Base-by-base conservation (phyloP, 805 yeast species). In the Sugiyamaella floridensis region DNA sequence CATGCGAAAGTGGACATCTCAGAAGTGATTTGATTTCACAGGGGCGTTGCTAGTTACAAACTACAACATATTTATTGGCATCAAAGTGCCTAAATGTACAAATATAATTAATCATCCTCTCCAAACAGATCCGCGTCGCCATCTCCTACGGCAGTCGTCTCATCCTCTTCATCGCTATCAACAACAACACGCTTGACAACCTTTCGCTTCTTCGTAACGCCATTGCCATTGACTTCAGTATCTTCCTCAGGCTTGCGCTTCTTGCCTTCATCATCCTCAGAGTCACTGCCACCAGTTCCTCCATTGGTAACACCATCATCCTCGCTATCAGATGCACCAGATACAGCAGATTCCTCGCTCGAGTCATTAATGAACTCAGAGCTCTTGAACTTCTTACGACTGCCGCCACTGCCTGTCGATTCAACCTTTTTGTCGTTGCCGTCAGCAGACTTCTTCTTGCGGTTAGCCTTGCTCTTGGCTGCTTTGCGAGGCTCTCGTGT, bases 1-100 rank as follows among this genome's bases (percentile, higher is more conserved):
- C 34, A 61, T 71, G 53, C 73, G 69, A 55, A 66, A 59, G 43
- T 79, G 82, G 82, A 53, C 72, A 52, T 26, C 51, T 12, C 47
- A 47, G 20, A 62, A 58, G 22, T 60, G 60, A 37, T 64, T 60
- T n/a, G n/a, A n/a, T n/a, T n/a, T n/a, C n/a, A n/a, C n/a, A n/a
- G n/a, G n/a, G n/a, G n/a, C n/a, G n/a, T n/a, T n/a, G n/a, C n/a
- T n/a, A n/a, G n/a, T n/a, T 22, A 22, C 26, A 22, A 22, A 22
- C 26, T 22, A 22, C 26, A 22, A 22, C n/a, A 22, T 22, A 44
- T 44, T 44, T 44, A 26, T 44, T 44, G 16, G 16, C 34, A 44
- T 29, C 16, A 26, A n/a, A n/a, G 20, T 14, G 20, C 14, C 47
- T 19, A 15, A 29, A 15, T 20, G 26, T 28, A 15, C 40, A 44